Base-by-base conservation (phyloP, 257 asterid species). In the Misopates orontium region DNA sequence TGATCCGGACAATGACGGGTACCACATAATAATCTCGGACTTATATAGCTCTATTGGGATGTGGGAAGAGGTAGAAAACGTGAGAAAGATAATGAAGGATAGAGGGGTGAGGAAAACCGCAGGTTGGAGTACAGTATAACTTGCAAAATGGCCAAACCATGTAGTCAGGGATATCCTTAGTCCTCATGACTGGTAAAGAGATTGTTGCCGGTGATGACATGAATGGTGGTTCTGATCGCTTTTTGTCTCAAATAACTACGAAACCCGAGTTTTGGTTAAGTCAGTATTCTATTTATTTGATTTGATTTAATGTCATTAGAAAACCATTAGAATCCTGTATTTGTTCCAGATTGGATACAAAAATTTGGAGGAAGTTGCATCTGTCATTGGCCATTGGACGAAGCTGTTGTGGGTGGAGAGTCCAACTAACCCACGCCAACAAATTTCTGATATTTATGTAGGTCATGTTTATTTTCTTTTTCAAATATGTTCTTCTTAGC, bases 391-490 rank as follows among this genome's bases (percentile, higher is more conserved):
- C 47, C 84, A 90, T 23, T n/a, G 40, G 75, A 90, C 99, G 8
- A 90, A 93, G 82, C 96, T 93, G 52, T 90, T 93, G 62, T 93
- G 99, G 99, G 77, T 93, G 80, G 99, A 93, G 77, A 90, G 95
- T 74, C 99, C 99, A 60, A 93, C 97, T 54, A 93, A 93, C 75
- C 99, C 99, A 19, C 95, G 97, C 47, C 97, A 87, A 69, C 95
- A 85, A 77, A 83, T 93, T 67, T 83, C 91, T 55, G 96, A 93
- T 72, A 87, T 93, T 74, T 86, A 83, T 68, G 96, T 93, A 75
- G 42, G 88, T 28, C 3, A 28, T 7, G 7, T 28, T 28, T 3
- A 28, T 7, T 28, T 28, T 28, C 36, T 28, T 3, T 28, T 28
- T 2, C 36, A 2, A 2, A 2, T 28, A 28, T 28, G 36, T 7